phyloP scores from a whole-genome alignment of 2,329 filamentous ascomycete species.

The Elsinoe perseae region DNA sequence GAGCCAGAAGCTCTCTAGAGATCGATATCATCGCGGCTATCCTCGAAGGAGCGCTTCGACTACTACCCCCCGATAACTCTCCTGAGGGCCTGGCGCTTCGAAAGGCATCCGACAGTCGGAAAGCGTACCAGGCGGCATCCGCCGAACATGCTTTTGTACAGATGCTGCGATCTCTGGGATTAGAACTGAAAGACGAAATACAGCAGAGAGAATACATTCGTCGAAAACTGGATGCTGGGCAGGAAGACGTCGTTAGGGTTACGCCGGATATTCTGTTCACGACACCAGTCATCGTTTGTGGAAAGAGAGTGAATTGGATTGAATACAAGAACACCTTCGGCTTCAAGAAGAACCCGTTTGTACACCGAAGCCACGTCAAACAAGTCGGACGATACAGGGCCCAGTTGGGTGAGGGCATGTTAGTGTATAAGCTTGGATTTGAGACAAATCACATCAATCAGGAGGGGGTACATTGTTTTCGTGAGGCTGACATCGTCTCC shows the following conservation, averaged over 20 bases:
- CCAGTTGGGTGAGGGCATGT: neutral
- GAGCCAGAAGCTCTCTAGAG: neutral
- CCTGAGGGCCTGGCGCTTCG: neutral
- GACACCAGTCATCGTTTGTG: neutral
- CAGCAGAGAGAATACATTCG: conserved; percentile 7
- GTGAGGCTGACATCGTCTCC: neutral
- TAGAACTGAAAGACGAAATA: neutral
- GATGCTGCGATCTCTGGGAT: neutral
- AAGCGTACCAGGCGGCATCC: neutral
- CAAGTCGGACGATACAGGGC: conserved; percentile 6
- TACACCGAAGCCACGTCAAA: neutral
- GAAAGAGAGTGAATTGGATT: neutral
- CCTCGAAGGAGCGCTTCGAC: neutral
- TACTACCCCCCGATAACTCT: neutral
- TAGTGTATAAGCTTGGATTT: conserved; percentile 8
- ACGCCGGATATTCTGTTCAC: conserved; percentile 5
- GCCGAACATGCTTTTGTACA: neutral
- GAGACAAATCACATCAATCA: neutral
- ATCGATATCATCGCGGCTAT: neutral
- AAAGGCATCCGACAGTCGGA: neutral
- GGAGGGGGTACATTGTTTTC: neutral
- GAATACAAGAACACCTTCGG: conserved; percentile 14
- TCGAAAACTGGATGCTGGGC: neutral
- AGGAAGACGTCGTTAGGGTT: neutral
- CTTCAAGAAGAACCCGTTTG: conserved; percentile 8